Conservation (phyloP, 2,329 filamentous ascomycete species). For the Microcera coccophila region DNA sequence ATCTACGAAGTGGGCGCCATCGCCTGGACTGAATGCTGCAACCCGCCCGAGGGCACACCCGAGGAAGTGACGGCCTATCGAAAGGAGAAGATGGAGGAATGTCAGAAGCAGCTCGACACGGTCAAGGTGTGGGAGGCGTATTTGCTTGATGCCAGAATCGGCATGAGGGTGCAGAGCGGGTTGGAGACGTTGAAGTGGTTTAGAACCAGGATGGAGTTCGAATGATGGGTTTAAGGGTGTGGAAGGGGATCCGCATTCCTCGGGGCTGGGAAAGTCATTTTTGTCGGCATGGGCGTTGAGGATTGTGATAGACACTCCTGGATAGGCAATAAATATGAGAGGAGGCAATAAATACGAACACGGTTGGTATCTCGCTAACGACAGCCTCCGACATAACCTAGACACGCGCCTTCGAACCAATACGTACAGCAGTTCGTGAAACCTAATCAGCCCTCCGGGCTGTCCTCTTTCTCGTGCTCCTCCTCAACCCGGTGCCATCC, state of each 20-base stretch:
- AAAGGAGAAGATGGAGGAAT: constrained; percentile 53
- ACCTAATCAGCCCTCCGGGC: constrained; percentile 13
- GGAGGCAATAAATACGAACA: neutral
- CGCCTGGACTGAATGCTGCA: constrained; percentile 66
- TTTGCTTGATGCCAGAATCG: constrained; percentile 69
- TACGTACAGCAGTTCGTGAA: neutral
- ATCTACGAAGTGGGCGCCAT: constrained; percentile 84
- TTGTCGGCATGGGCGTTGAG: too few species aligned
- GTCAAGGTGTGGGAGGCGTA: constrained; percentile 68
- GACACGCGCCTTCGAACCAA: neutral
- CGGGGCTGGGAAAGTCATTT: too few species aligned
- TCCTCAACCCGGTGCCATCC: constrained; percentile 20
- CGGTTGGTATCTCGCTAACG: constrained; percentile 1
- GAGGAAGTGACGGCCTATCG: constrained; percentile 37
- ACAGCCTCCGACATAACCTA: neutral
- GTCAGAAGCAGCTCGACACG: constrained; percentile 61
- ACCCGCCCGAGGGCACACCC: constrained; percentile 30
- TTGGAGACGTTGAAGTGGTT: constrained; percentile 62
- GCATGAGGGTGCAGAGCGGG: constrained; percentile 68
- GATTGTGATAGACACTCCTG: too few species aligned
- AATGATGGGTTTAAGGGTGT: neutral
- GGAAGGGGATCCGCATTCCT: too few species aligned
- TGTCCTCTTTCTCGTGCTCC: constrained; percentile 25
- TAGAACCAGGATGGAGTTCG: constrained; percentile 38
- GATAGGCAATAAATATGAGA: too few species aligned